Percentiles rank a stretch among this genome's conserved stretches.
Evolutionary conservation across 2,329 filamentous ascomycete species (phyloP).

Genomic region (Dactylonectria estremocensis): DNA sequence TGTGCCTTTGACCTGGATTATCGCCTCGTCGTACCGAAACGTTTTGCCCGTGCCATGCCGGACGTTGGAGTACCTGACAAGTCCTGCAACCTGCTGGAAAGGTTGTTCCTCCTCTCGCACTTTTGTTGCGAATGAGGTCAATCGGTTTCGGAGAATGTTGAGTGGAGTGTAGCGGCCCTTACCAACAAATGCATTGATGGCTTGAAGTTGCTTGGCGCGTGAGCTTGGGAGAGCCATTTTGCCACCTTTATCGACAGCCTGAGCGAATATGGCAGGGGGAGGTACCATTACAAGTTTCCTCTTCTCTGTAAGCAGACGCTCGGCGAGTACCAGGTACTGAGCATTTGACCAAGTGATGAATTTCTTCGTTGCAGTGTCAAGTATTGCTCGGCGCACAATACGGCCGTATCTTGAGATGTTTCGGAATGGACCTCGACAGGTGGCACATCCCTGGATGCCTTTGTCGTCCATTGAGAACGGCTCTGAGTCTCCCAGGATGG

Average conservation of each 20-base stretch:
- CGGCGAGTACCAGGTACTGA: slow-evolving; percentile 7
- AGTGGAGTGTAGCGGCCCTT: not conserved
- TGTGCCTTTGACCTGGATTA: slow-evolving; percentile 54
- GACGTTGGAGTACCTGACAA: slow-evolving; percentile 59
- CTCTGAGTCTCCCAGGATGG: slow-evolving; percentile 54
- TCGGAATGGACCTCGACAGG: slow-evolving; percentile 72
- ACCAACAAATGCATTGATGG: not conserved
- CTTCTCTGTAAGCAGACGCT: not conserved
- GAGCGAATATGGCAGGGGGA: not conserved
- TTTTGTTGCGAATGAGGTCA: slow-evolving; percentile 30
- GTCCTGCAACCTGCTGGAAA: slow-evolving; percentile 61
- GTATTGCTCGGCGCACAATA: slow-evolving; percentile 70
- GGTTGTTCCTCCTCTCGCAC: slow-evolving; percentile 65
- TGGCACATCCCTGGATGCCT: slow-evolving; percentile 69
- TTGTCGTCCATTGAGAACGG: slow-evolving; percentile 63
- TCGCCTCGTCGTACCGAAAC: slow-evolving; percentile 56
- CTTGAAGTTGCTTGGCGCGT: not conserved
- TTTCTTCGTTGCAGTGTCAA: slow-evolving; percentile 76
- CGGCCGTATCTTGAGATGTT: slow-evolving; percentile 74
- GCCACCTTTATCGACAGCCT: not conserved
- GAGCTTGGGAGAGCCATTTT: not conserved
- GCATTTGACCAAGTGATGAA: slow-evolving; percentile 71
- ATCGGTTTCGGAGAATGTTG: not conserved
- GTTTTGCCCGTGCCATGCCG: slow-evolving; percentile 38
- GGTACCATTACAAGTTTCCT: not conserved